These are phyloP conservation scores for Beauveria asiatica DNA, from an alignment of 2,329 filamentous ascomycete species.

Conservation along the genomic window DNA sequence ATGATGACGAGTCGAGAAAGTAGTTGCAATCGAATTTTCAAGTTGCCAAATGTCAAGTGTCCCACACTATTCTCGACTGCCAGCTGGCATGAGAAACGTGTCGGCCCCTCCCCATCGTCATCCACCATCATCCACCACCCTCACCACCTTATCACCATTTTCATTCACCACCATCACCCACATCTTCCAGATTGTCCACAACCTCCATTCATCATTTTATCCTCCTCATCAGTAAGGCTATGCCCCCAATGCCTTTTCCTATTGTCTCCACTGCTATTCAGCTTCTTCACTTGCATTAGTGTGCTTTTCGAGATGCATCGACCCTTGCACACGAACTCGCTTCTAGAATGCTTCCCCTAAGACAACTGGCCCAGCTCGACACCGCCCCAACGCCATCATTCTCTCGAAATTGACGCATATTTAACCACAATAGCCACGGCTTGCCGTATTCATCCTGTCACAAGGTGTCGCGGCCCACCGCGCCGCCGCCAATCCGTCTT, in stretches of 20 bases:
- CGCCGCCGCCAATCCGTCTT: background rate
- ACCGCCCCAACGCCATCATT: background rate
- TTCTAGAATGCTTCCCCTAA: constrained; percentile 7
- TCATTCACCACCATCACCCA: background rate
- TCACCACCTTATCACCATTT: background rate
- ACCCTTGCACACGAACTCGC: background rate
- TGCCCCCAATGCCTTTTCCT: background rate
- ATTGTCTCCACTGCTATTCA: constrained; percentile 2
- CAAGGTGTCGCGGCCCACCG: background rate
- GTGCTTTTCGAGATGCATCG: background rate
- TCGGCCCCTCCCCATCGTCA: background rate
- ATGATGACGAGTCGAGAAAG: background rate
- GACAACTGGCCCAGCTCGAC: background rate
- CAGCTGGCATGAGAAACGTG: background rate
- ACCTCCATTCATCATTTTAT: background rate
- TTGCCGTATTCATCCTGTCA: background rate
- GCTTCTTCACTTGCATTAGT: constrained; percentile 3
- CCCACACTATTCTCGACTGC: background rate
- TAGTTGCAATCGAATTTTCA: background rate
- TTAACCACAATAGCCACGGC: background rate
- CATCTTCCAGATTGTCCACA: background rate
- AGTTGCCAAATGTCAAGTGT: background rate
- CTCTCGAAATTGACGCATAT: background rate
- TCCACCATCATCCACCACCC: background rate
- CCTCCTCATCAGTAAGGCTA: background rate